phyloP scores from a whole-genome alignment of 2,329 filamentous ascomycete species.

The Nemania sp. region DNA sequence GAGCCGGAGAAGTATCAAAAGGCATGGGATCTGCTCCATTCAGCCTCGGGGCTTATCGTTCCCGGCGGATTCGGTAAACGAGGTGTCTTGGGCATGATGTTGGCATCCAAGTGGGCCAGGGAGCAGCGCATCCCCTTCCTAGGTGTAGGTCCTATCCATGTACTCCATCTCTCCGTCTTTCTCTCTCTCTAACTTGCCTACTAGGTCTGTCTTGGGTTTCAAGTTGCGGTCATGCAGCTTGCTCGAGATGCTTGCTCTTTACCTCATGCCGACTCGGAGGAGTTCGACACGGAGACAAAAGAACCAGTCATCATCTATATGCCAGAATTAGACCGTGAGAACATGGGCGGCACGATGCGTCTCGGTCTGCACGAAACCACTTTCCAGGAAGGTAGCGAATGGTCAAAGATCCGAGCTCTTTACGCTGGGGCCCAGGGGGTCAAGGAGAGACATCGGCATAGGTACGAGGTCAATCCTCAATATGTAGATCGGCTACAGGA shows the following conservation, averaged over 20 bases:
- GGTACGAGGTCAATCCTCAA: constrained; percentile 88
- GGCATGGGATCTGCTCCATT: constrained; percentile 80
- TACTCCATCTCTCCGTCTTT: not conserved
- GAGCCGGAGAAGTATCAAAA: constrained; percentile 79
- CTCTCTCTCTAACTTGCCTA: constrained; percentile 7
- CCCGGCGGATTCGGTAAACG: constrained; percentile 80
- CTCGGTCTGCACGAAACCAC: constrained; percentile 74
- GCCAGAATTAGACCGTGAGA: constrained; percentile 69
- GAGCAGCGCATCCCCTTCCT: constrained; percentile 81
- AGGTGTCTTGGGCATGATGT: constrained; percentile 89
- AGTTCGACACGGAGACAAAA: constrained; percentile 59
- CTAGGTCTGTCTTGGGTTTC: constrained; percentile 83
- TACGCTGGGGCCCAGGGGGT: constrained; percentile 66
- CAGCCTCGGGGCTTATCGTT: constrained; percentile 68
- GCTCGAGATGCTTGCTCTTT: constrained; percentile 76
- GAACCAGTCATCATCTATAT: constrained; percentile 84
- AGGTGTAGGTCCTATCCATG: constrained; percentile 49
- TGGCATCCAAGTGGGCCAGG: constrained; percentile 83
- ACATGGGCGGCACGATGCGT: constrained; percentile 86
- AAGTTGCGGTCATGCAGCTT: constrained; percentile 88
- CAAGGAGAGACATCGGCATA: constrained; percentile 81
- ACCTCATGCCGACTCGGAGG: constrained; percentile 58
- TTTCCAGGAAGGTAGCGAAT: constrained; percentile 77
- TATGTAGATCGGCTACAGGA: constrained; percentile 70
- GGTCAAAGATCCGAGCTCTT: constrained; percentile 75